A percentile compares a stretch with the other conserved stretches of the same genome.
Conservation (phyloP, 2,329 filamentous ascomycete species). For the Fusarium domesticum region DNA sequence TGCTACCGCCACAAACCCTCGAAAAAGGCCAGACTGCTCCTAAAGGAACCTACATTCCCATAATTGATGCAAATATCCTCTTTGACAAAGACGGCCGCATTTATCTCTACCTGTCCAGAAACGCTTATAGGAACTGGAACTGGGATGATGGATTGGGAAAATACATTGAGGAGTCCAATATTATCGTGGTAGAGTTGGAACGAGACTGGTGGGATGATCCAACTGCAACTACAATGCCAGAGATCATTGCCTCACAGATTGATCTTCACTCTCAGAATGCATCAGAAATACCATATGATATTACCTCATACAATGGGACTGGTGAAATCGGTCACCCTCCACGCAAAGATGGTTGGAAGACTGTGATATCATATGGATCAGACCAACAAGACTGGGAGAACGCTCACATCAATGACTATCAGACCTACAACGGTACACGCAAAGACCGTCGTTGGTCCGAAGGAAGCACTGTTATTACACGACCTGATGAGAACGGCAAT, state of each 20-base stretch:
- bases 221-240: slow-evolving; percentile 33
- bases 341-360: slow-evolving; percentile 38
- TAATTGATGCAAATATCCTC: slow-evolving; percentile 48
- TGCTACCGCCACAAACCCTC: slow-evolving; percentile 32
- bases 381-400: slow-evolving; percentile 38
- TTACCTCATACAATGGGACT: slow-evolving; percentile 35
- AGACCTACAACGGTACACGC: slow-evolving; percentile 32
- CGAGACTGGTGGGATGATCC: slow-evolving; percentile 37
- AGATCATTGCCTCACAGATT: slow-evolving; percentile 30
- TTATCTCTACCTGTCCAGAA: slow-evolving; percentile 37
- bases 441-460: slow-evolving; percentile 39
- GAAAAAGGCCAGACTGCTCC: slow-evolving; percentile 30
- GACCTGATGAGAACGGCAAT: slow-evolving; percentile 21
- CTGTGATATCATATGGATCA: slow-evolving; percentile 35
- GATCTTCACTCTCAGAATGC: slow-evolving; percentile 30
- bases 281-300: slow-evolving; percentile 27
- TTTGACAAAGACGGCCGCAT: slow-evolving; percentile 38
- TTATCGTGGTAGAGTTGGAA: slow-evolving; percentile 36
- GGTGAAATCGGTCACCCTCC: slow-evolving; percentile 34
- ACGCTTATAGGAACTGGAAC: slow-evolving; percentile 39
- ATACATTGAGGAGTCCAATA: slow-evolving; percentile 39
- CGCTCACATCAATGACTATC: slow-evolving; percentile 35
- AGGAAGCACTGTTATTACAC: slow-evolving; percentile 33
- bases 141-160: slow-evolving; percentile 34
- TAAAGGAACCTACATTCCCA: slow-evolving; percentile 36